phyloP scores from a whole-genome alignment of 1,139 yeast species.

The Geotrichum histeridarum region DNA sequence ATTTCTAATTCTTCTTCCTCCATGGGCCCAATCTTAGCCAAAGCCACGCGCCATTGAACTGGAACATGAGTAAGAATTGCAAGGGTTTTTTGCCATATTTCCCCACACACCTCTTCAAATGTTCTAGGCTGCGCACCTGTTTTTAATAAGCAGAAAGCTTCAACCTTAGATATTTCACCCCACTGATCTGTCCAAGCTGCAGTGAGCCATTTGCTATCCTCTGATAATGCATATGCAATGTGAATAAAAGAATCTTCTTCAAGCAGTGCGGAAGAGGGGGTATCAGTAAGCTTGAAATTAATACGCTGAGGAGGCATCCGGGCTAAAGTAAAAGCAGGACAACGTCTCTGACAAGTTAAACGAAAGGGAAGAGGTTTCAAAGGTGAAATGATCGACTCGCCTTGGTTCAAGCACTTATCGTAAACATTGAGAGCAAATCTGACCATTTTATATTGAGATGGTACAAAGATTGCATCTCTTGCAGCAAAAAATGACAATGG shows the following conservation, averaged over 20 bases:
- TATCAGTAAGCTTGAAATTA: conserved; percentile 49
- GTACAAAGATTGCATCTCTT: conserved; percentile 44
- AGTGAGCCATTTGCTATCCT: conserved; percentile 76
- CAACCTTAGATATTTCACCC: conserved; percentile 59
- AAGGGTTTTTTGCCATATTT: conserved; percentile 53
- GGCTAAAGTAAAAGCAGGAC: conserved; percentile 36
- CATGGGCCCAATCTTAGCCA: conserved; percentile 38
- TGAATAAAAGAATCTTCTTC: conserved; percentile 76
- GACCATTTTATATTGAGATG: conserved; percentile 48
- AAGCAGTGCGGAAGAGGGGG: conserved; percentile 39
- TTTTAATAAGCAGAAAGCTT: conserved; percentile 45
- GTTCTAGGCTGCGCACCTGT: conserved; percentile 28
- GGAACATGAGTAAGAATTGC: conserved; percentile 33
- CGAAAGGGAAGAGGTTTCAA: conserved; percentile 1
- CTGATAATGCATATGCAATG: conserved; percentile 76
- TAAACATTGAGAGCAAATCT: conserved; percentile 59
- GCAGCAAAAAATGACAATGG: conserved; percentile 51
- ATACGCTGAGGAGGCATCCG: conserved; percentile 39
- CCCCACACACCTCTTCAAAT: conserved; percentile 53
- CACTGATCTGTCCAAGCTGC: conserved; percentile 89
- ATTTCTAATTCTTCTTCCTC: conserved; percentile 34
- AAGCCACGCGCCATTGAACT: conserved; percentile 36
- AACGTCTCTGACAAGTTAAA: conserved; percentile 21
- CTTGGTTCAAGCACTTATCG: conserved; percentile 42
- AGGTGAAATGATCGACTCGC: conserved; percentile 1